Base-by-base conservation (phyloP, 805 yeast genomes). In the Suhomyces kilbournensis region DNA sequence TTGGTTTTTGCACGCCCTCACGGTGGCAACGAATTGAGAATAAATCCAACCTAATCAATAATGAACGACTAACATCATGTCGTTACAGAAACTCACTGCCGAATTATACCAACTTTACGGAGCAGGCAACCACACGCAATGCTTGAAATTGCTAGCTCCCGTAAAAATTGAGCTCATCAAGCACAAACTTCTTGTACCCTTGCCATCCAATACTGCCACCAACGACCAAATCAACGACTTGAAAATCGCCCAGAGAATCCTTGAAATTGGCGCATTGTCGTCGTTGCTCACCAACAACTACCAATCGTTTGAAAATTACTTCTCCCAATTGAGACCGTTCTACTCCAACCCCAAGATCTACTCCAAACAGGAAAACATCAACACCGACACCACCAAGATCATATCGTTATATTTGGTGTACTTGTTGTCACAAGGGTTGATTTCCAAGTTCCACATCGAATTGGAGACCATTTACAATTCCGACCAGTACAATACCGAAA, bases 371-470 rank as follows among this genome's bases (percentile, higher is more conserved):
- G 67, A 65, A 51, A 54, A 63, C 39, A 67, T 69, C 58, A 67
- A 71, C 59, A 66, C 75, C n/a, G 71, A 70, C 49, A 59, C 71
- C 44, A 73, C 78, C 79, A 85, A 92, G 68, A 72, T 94, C 61
- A 75, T 86, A 49, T 86, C 96, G 49, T 77, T 94, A 48, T 86
- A 90, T 61, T 74, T 94, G 59, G 72, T 94, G 57, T 80, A 88
- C 54, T 72, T 92, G 54, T 78, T 94, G 55, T 83, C 96, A 7
- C 86, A 86, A 62, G 96, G 94, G 49, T 89, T 86, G 59, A 84
- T 91, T 42, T 90, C 96, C 12, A 83, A 83, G 66, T 94, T 93
- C 74, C 97, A 94, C 71, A 85, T 91, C 25, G 97, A 90, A 67
- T 76, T 93, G 55, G 97, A 93, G 68, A 76, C 75, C 53, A 78